phyloP scores from a whole-genome alignment of 2,329 filamentous ascomycete species.

The Xylariaceae sp. region DNA sequence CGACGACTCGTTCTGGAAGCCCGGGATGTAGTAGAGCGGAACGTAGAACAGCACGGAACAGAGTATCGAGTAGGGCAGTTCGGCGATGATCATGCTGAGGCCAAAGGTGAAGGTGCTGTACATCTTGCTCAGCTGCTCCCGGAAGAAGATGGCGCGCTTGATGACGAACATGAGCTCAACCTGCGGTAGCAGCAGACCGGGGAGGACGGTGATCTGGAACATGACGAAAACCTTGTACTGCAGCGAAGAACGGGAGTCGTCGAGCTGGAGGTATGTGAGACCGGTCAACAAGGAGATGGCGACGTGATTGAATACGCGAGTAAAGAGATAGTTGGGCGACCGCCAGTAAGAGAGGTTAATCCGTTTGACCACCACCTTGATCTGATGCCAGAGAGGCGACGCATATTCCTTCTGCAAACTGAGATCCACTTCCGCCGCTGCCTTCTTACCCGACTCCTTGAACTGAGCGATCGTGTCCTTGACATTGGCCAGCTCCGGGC shows the following conservation, averaged over 20 bases:
- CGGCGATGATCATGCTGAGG: slow-evolving; percentile 70
- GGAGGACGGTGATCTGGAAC: slow-evolving; percentile 82
- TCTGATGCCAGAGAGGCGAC: slow-evolving; percentile 71
- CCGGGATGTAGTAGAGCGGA: slow-evolving; percentile 78
- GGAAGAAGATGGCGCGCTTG: slow-evolving; percentile 75
- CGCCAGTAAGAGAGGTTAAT: slow-evolving; percentile 79
- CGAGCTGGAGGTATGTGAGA: slow-evolving; percentile 71
- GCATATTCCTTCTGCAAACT: slow-evolving; percentile 70
- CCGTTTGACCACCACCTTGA: slow-evolving; percentile 66
- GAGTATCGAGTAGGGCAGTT: slow-evolving; percentile 76
- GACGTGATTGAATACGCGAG: slow-evolving; percentile 77
- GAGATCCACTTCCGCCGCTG: slow-evolving; percentile 39
- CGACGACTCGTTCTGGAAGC: slow-evolving; percentile 55
- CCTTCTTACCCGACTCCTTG: slow-evolving; percentile 52
- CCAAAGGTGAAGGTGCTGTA: slow-evolving; percentile 78
- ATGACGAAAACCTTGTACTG: slow-evolving; percentile 86
- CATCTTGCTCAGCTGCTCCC: slow-evolving; percentile 79
- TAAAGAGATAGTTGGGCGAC: slow-evolving; percentile 84
- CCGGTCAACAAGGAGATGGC: slow-evolving; percentile 73
- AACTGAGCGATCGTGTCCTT: slow-evolving; percentile 63
- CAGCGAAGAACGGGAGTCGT: slow-evolving; percentile 67
- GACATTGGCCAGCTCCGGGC: slow-evolving; percentile 59
- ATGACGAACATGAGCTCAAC: slow-evolving; percentile 81
- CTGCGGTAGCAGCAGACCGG: slow-evolving; percentile 75
- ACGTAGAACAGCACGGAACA: slow-evolving; percentile 78